phyloP scores from a whole-genome alignment of 441 rosid species.

The Pelargonium australe region DNA sequence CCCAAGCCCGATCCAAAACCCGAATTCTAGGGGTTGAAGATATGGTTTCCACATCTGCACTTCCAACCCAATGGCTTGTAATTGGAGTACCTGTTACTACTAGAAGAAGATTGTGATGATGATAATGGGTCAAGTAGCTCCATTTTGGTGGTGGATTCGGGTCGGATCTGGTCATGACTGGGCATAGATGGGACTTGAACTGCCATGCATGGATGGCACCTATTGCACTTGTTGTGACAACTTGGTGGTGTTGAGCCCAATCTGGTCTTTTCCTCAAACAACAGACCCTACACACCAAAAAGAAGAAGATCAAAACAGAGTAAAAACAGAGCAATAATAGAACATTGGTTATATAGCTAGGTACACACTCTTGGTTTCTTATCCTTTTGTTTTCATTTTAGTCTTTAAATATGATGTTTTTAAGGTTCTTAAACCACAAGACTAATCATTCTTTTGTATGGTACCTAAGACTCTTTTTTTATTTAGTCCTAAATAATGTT shows the following conservation, averaged over 20 bases:
- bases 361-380: too few relatives aligned
- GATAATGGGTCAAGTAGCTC: conserved; percentile 22
- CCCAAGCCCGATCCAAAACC: neutral
- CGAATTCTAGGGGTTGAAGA: conserved; percentile 50
- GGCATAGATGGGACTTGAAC: conserved; percentile 65
- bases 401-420: too few relatives aligned
- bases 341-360: too few relatives aligned
- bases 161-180: conserved; percentile 18
- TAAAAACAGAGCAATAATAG: too few relatives aligned
- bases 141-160: neutral
- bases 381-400: too few relatives aligned
- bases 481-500: too few relatives aligned
- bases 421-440: too few relatives aligned
- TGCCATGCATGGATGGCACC: conserved; percentile 84
- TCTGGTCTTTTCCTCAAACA: conserved; percentile 58
- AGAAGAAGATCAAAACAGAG: neutral
- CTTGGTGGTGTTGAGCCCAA: conserved; percentile 86
- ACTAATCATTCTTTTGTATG: too few relatives aligned
- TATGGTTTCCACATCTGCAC: conserved; percentile 59
- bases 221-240: conserved; percentile 79
- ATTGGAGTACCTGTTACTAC: conserved; percentile 53
- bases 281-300: conserved; percentile 27
- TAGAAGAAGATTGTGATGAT: neutral
- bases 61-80: conserved; percentile 93
- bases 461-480: too few relatives aligned